These are phyloP conservation scores for Fusarium nelsonii DNA, from an alignment of 2,329 filamentous ascomycete genomes.

Conservation along the genomic window DNA sequence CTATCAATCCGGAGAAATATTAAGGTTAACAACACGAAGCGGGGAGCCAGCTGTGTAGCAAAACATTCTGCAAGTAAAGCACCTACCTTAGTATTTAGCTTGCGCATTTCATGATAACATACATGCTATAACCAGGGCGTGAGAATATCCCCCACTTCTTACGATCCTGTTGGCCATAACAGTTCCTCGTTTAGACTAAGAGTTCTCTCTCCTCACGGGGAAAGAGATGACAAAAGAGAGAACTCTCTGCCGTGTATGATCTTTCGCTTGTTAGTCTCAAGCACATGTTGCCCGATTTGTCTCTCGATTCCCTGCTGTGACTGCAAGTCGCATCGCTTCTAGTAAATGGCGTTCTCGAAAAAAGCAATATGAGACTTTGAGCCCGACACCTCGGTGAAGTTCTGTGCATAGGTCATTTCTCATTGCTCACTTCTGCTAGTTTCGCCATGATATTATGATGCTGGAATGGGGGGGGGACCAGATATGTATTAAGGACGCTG, in stretches of 20 bases:
- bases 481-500: conserved; percentile 1
- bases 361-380: conserved; percentile 42
- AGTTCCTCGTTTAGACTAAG: neutral
- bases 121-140: neutral
- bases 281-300: conserved; percentile 26
- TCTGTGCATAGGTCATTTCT: conserved; percentile 24
- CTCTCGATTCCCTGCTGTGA: conserved; percentile 20
- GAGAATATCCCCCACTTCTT: neutral
- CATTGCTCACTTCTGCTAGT: conserved; percentile 19
- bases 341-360: conserved; percentile 30
- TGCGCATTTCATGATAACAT: neutral
- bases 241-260: conserved; percentile 16
- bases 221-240: conserved; percentile 37
- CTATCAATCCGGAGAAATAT: neutral
- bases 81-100: neutral
- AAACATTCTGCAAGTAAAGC: neutral
- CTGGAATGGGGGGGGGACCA: conserved; percentile 11
- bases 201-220: conserved; percentile 36
- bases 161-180: neutral
- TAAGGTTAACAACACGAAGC: neutral
- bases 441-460: conserved; percentile 8
- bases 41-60: neutral
- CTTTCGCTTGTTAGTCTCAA: conserved; percentile 17
- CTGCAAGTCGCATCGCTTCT: conserved; percentile 37
- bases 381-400: conserved; percentile 27